Conservation (phyloP, 1,284 basidiomycete species). For the Hortiboletus rubellus region DNA sequence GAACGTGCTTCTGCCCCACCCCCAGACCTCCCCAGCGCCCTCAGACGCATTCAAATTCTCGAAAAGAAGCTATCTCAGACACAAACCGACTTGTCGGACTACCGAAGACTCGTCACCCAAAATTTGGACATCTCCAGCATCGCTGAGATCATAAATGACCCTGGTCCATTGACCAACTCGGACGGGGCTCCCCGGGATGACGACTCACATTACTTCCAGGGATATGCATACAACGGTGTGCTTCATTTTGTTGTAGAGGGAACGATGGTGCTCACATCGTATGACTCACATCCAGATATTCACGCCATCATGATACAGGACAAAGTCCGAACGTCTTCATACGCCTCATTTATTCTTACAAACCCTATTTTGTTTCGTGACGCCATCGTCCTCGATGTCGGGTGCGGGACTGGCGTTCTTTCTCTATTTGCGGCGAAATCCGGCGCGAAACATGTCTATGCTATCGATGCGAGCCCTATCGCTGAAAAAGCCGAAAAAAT, state of each 20-base stretch:
- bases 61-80: slow-evolving; percentile 54
- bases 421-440: slow-evolving; percentile 91
- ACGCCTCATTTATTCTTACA: slow-evolving; percentile 89
- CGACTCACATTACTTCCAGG: slow-evolving; percentile 93
- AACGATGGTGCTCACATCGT: neutral
- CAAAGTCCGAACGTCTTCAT: slow-evolving; percentile 90
- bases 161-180: slow-evolving; percentile 31
- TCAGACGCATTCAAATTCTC: slow-evolving; percentile 49
- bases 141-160: slow-evolving; percentile 44
- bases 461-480: slow-evolving; percentile 90
- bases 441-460: slow-evolving; percentile 91
- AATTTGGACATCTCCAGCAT: slow-evolving; percentile 49
- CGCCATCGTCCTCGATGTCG: slow-evolving; percentile 91
- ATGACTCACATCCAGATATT: slow-evolving; percentile 51
- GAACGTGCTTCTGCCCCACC: slow-evolving; percentile 27
- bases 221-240: slow-evolving; percentile 89
- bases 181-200: slow-evolving; percentile 58
- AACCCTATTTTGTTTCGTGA: slow-evolving; percentile 84
- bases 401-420: slow-evolving; percentile 92
- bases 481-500: slow-evolving; percentile 83
- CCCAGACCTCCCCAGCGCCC: slow-evolving; percentile 38
- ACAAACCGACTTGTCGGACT: slow-evolving; percentile 58
- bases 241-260: neutral
- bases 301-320: slow-evolving; percentile 84
- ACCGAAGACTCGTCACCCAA: slow-evolving; percentile 54